Conservation (phyloP, 495 filamentous ascomycete species). For the Xylaria acuta region DNA sequence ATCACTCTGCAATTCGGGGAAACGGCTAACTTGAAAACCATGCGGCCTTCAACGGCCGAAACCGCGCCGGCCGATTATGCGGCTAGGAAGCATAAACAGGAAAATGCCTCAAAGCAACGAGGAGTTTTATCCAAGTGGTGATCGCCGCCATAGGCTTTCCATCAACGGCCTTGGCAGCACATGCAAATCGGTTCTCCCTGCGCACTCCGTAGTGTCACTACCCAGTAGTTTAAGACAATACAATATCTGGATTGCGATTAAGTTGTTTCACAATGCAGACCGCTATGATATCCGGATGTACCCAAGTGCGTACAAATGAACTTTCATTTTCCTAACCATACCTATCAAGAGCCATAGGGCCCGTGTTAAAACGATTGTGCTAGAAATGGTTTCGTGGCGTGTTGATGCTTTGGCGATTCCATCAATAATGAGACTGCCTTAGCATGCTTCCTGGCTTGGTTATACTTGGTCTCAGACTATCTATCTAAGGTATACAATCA, state of each 20-base stretch:
- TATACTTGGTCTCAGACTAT: too few relatives aligned
- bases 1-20: background rate
- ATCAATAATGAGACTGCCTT: too few relatives aligned
- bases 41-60: background rate
- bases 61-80: background rate
- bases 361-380: background rate
- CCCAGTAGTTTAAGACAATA: background rate
- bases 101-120: constrained; percentile 7
- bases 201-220: background rate
- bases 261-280: background rate
- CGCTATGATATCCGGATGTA: background rate
- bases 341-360: too few relatives aligned
- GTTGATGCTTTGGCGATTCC: background rate
- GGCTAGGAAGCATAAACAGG: too few relatives aligned
- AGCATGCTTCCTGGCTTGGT: too few relatives aligned
- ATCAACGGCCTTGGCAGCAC: background rate
- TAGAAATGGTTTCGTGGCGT: background rate
- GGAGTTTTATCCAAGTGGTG: background rate
- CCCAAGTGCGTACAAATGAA: background rate
- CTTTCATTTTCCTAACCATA: too few relatives aligned
- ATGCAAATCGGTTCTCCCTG: background rate
- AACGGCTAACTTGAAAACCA: background rate
- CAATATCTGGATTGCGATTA: background rate
- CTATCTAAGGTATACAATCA: background rate
- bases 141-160: background rate